Percentiles rank a stretch among this genome's conserved stretches.
phyloP scores from a whole-genome alignment of 164 flowering plant genomes.

The Buxus sempervirens region DNA sequence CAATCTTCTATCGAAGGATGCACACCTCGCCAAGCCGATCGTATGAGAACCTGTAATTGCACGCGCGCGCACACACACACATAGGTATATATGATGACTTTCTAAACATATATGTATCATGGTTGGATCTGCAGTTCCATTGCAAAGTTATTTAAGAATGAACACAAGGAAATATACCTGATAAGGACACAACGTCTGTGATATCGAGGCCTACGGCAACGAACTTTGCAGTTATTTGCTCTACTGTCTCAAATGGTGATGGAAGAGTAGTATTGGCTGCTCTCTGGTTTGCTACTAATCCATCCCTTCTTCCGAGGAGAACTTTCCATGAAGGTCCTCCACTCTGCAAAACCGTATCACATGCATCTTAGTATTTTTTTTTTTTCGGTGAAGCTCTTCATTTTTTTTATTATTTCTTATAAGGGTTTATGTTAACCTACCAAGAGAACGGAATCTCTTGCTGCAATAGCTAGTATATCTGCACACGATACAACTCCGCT shows the following conservation, averaged over 20 bases:
- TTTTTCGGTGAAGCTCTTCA: too few relatives aligned
- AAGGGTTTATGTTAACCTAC: too few relatives aligned
- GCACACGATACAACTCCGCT: slow-evolving; percentile 82
- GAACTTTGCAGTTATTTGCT: slow-evolving; percentile 45
- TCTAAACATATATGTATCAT: too few relatives aligned
- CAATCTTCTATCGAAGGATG: slow-evolving; percentile 52
- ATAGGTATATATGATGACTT: too few relatives aligned
- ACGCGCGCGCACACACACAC: neutral
- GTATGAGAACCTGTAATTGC: slow-evolving; percentile 65
- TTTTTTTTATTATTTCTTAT: too few relatives aligned
- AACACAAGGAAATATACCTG: slow-evolving; percentile 41
- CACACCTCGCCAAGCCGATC: slow-evolving; percentile 67
- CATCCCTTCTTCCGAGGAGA: slow-evolving; percentile 71
- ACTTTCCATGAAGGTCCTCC: slow-evolving; percentile 84
- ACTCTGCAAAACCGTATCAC: slow-evolving; percentile 35
- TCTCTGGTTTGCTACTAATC: slow-evolving; percentile 47
- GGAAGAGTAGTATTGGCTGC: slow-evolving; percentile 56
- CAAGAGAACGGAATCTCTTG: slow-evolving; percentile 59
- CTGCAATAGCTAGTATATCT: slow-evolving; percentile 74
- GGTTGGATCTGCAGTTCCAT: too few relatives aligned
- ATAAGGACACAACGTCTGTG: slow-evolving; percentile 68
- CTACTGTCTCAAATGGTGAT: slow-evolving; percentile 45
- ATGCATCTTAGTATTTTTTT: too few relatives aligned
- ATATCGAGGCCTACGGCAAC: slow-evolving; percentile 46
- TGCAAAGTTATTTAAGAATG: neutral